These are phyloP conservation scores for Discostella stelligeroides DNA, from an alignment of 108 stramenopile genomes.

Conservation along the genomic window DNA sequence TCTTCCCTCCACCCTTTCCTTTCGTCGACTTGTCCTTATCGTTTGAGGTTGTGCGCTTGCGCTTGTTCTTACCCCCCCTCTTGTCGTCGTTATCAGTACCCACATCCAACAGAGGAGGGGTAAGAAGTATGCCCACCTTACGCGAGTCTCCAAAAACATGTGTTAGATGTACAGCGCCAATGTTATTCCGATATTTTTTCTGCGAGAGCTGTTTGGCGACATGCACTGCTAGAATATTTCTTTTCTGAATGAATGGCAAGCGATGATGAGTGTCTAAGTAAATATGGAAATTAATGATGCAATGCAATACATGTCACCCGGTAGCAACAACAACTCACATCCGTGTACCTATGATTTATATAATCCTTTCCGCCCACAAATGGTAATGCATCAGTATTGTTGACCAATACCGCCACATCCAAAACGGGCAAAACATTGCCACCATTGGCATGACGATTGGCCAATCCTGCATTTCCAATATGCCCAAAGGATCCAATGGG, in stretches of 20 bases:
- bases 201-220: constrained; percentile 63
- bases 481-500: constrained; percentile 46
- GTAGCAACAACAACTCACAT: constrained; percentile 69
- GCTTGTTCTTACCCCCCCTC: constrained; percentile 26
- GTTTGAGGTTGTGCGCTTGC: neutral
- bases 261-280: too few relatives aligned
- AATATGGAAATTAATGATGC: too few relatives aligned
- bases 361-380: constrained; percentile 76
- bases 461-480: constrained; percentile 57
- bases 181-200: constrained; percentile 44
- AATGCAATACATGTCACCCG: too few relatives aligned
- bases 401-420: constrained; percentile 62
- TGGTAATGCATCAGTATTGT: too few relatives aligned
- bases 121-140: constrained; percentile 53
- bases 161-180: constrained; percentile 57
- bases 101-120: constrained; percentile 35
- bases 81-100: constrained; percentile 9
- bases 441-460: constrained; percentile 70
- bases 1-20: constrained; percentile 7
- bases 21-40: neutral
- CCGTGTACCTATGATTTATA: constrained; percentile 72
- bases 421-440: constrained; percentile 70
- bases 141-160: constrained; percentile 52
- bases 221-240: constrained; percentile 61
- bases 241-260: constrained; percentile 63